Evolutionary conservation across 768 basidiomycete species (phyloP), one percentile per base, ranked within the genome.

Genomic region (Suillus alpinus): DNA sequence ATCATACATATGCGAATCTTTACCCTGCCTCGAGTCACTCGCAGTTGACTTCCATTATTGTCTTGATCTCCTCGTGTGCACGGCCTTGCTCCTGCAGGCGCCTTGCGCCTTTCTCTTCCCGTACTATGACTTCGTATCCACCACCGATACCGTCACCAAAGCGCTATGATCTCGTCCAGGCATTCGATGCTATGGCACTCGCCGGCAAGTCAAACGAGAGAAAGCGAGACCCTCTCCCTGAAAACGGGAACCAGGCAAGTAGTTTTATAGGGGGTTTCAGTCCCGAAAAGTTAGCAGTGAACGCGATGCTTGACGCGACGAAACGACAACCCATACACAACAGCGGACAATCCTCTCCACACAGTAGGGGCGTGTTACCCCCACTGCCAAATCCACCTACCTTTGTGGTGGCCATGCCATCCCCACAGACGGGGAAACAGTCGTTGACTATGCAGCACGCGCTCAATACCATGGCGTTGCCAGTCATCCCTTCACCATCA

Each of bases 211-310:
- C 63, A 53, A 51, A 62, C 20, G 14, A 31, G 13, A 57, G 57
- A 41, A 66, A 67, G 62, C 62, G 44, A 10, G 58, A 63, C n/a
- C n/a, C 63, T 34, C 60, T 34, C 18, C 64, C 37, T 37, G 37
- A 31, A 23, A 31, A 12, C 10, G 34, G 31, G n/a, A 52, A 12
- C 1, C 41, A 51, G 16, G 41, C 1, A 41, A 49, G 59, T 49
- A 62, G 63, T 32, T 86, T 86, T 64, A 69, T 85, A 36, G 84
- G 83, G 18, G 84, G 85, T 34, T 87, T 86, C 66, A 61, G 20
- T 47, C 73, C 65, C 2, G 64, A 56, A 56, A n/a, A 36, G 46
- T 39, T 65, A 7, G 55, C 61, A 4, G 26, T 56, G 56, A 67
- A 64, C 14, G 18, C 36, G 8, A 49, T 40, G 3, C 65, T 60